phyloP scores from a whole-genome alignment of 345 rosid genomes.

The Salix purpurea region DNA sequence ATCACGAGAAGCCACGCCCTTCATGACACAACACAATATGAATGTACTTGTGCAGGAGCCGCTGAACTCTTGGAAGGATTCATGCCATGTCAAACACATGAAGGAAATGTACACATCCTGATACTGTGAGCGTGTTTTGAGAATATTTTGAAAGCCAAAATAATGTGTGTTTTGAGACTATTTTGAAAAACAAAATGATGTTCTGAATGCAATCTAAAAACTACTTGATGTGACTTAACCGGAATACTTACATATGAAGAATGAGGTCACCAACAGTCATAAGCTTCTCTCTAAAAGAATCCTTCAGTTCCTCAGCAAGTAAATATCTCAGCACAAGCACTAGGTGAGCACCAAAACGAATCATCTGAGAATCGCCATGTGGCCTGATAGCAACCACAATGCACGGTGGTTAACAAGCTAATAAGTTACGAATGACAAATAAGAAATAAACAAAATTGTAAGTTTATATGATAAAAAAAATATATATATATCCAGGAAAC shows the following conservation, averaged over 20 bases:
- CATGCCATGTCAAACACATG: not conserved
- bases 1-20: not conserved
- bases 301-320: slow-evolving; percentile 67
- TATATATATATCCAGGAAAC: not conserved
- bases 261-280: slow-evolving; percentile 87
- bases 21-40: not conserved
- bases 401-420: slow-evolving; percentile 13
- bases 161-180: not conserved
- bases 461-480: not conserved
- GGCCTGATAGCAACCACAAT: slow-evolving; percentile 55
- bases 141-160: not conserved
- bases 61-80: not conserved
- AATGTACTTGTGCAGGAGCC: no score
- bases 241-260: slow-evolving; percentile 67
- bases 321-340: slow-evolving; percentile 87
- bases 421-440: not conserved
- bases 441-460: not conserved
- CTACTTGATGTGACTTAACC: no score
- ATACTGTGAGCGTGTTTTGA: not conserved
- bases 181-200: not conserved
- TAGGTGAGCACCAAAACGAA: slow-evolving; percentile 88
- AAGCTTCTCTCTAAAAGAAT: slow-evolving; percentile 73
- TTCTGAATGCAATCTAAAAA: not conserved
- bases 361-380: slow-evolving; percentile 95
- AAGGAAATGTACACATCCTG: slow-evolving; percentile 7